Evolutionary conservation across 163 green algal genomes (phyloP).

Genomic region (Scenedesmus sp.): DNA sequence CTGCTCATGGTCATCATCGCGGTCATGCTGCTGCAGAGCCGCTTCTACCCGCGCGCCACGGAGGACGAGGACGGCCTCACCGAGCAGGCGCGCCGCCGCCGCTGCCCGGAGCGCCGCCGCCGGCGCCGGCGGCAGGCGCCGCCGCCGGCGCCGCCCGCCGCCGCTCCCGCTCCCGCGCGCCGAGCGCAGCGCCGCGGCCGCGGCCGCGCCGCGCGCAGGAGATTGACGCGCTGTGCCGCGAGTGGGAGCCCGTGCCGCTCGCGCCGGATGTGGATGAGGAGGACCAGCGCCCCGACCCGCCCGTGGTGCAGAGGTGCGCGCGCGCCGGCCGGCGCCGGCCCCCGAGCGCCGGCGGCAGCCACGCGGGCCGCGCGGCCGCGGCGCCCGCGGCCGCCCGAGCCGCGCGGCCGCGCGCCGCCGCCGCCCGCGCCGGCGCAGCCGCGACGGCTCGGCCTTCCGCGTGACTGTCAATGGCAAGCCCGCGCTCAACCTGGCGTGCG

Average conservation of each 20-base stretch:
- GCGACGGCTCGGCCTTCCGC: constrained; percentile 44
- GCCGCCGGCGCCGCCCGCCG: too few species aligned
- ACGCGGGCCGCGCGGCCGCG: too few species aligned
- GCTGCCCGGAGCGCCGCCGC: neutral
- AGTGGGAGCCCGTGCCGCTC: constrained; percentile 95
- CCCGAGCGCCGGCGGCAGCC: neutral
- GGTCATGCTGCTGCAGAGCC: constrained; percentile 85
- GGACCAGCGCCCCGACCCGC: constrained; percentile 52
- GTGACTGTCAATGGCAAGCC: constrained; percentile 53
- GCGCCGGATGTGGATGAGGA: constrained; percentile 56
- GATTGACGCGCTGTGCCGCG: constrained; percentile 87
- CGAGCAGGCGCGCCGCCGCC: constrained; percentile 70
- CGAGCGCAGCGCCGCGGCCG: too few species aligned
- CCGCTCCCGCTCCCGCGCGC: too few species aligned
- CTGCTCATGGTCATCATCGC: constrained; percentile 86
- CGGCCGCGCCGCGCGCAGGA: too few species aligned
- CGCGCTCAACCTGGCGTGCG: constrained; percentile 82
- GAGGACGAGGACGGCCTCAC: constrained; percentile 72
- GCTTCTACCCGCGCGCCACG: constrained; percentile 66
- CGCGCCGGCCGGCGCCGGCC: neutral
- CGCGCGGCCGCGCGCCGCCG: too few species aligned
- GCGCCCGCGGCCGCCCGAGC: neutral
- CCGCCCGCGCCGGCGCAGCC: constrained; percentile 24
- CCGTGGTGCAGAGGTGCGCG: constrained; percentile 52
- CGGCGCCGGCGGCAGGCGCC: too few species aligned